Base-by-base conservation (phyloP, 352 stramenopile species). In the Pythium pyrilobum region DNA sequence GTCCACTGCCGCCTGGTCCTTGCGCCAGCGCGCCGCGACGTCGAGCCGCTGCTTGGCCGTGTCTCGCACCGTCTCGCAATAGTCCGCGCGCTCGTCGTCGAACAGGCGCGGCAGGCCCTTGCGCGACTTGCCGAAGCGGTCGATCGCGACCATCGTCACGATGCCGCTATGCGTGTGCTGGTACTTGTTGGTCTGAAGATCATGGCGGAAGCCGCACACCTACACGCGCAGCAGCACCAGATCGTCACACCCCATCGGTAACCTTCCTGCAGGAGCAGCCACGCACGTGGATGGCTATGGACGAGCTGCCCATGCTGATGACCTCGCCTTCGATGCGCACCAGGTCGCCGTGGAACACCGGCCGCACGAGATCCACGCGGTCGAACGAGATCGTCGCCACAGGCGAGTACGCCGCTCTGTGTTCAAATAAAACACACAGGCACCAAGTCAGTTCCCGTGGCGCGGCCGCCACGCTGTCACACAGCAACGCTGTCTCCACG, bases 71-170 rank as follows among this genome's bases (percentile, higher is more conserved):
- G 38, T 27, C 10, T 43, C 23, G 20, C 51, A 61, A 28, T 58
- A 34, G 11, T 69, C 42, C 16, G 41, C 18, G 12, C 28, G 54
- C 13, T 48, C 34, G 4, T 51, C 43, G 34, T 65, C 52, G 21
- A 62, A 65, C 15, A 75, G 49, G 36, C 43, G 21, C 3, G 67
- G 67, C 21, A 75, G 45, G 0, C 67, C 67, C 21, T 61, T 53
- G 9, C 59, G 62, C 36, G 67, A 59, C 1, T 45, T 28, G 11
- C 63, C 62, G 10, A 65, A 60, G 39, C 52, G 52, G 32, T 72
- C 59, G 44, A 75, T 72, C 21, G 67, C 58, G 3, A 75, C 67
- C 51, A 75, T 66, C 20, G 67, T 75, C 20, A 69, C 52, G 36
- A 75, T 64, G 27, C 53, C 62, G 41, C 59, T 67, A 32, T 72